Base-by-base conservation (phyloP, 2,329 filamentous ascomycete genomes). In the Stylonectria norvegica region DNA sequence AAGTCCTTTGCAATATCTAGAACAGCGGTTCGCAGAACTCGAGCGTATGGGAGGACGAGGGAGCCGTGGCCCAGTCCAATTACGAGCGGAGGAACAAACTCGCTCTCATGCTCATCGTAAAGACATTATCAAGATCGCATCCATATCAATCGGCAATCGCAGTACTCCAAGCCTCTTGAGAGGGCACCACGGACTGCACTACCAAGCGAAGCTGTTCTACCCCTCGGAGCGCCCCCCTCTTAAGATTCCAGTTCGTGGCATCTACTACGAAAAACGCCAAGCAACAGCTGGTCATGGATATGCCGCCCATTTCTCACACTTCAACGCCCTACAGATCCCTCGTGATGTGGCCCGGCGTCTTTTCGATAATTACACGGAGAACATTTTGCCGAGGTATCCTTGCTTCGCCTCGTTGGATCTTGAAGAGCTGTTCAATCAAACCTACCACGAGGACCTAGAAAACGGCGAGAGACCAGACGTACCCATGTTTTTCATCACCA, bases 161-260 rank as follows among this genome's bases (percentile, higher is more conserved):
- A 9, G 14, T 4, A 32, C 18, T 6, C 5, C 27, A 25, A 28
- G 12, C 20, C 35, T 30, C 19, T 34, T 35, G 23, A 29, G 20
- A 20, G 32, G 18, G 9, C 25, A 17, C n/a, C 9, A 14, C 4
- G 34, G 20, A 5, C 22, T 50, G 4, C 34, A 36, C 12, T 38
- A 55, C 27, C 34, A 38, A 4, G 40, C 42, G 8, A 55, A 50
- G 35, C 42, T 55, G 5, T 47, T 55, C 30, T 55, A 51, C 23
- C 38, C 40, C 12, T 53, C 50, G 18, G 52, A 55, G 35, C 20
- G 49, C 20, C 52, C 50, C 14, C 52, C 52, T 4, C 38, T 55
- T 4, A 55, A 55, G 31, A 51, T 55, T 17, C 43, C 50, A 5
- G 41, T 53, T 5, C 39, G 31, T 14, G 50, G 50, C 5, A 32